Conservation (phyloP, 805 yeast genomes). For the Schwanniomyces pseudopolymorphus region DNA sequence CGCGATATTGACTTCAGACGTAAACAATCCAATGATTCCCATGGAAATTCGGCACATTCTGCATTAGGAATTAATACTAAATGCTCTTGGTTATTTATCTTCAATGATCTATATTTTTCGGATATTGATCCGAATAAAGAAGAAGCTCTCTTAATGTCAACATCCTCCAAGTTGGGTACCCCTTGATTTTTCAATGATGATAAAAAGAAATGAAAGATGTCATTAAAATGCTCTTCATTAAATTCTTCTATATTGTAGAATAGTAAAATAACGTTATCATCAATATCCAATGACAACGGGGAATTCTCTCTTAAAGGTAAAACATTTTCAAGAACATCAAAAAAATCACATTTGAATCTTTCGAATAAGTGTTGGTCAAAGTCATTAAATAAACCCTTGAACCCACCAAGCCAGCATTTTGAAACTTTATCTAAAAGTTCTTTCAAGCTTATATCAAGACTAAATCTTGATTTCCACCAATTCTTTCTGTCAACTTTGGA, state of each 20-base stretch:
- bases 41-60: conserved; percentile 70
- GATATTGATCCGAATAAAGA: conserved; percentile 52
- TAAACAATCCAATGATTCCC: conserved; percentile 78
- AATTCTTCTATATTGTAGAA: conserved; percentile 15
- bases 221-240: conserved; percentile 49
- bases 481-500: conserved; percentile 58
- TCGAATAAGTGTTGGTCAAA: conserved; percentile 18
- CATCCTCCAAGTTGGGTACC: conserved; percentile 61
- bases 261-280: conserved; percentile 17
- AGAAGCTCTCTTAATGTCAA: conserved; percentile 57
- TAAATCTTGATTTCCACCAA: conserved; percentile 79
- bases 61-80: conserved; percentile 69
- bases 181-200: conserved; percentile 65
- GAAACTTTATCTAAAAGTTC: conserved; percentile 60
- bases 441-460: conserved; percentile 56
- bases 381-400: conserved; percentile 57
- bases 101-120: conserved; percentile 17
- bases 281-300: conserved; percentile 4
- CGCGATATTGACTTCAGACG: conserved; percentile 61
- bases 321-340: conserved; percentile 9
- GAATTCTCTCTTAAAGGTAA: conserved; percentile 13
- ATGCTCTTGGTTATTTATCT: conserved; percentile 40
- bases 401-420: conserved; percentile 74
- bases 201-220: conserved; percentile 59
- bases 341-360: conserved; percentile 19